Evolutionary conservation across 495 filamentous ascomycete species (phyloP).

Genomic region (Lasiosphaeris hirsuta): DNA sequence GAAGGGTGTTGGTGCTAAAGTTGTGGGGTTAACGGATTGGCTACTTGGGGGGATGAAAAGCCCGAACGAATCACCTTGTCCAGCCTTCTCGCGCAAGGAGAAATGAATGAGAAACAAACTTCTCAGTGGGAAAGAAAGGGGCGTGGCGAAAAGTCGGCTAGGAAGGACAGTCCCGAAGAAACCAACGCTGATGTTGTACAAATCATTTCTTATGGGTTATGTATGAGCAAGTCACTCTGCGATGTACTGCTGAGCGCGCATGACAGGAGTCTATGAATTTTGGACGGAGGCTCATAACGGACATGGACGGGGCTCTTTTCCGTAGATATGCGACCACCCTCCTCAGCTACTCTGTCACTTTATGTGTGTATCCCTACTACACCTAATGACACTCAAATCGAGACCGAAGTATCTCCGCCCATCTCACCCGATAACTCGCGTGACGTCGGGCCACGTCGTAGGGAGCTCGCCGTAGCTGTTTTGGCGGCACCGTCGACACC

Average conservation of each 20-base stretch:
- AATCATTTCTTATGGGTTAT: no score
- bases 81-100: conserved; percentile 29
- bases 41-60: conserved; percentile 63
- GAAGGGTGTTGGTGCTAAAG: conserved; percentile 57
- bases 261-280: no score
- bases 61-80: conserved; percentile 24
- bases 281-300: no score
- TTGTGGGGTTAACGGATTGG: conserved; percentile 88
- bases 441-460: conserved; percentile 43
- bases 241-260: no score
- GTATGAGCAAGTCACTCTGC: no score
- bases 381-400: conserved; percentile 7
- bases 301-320: no score
- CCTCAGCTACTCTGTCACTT: conserved; percentile 7
- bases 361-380: neutral
- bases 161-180: no score
- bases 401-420: conserved; percentile 47
- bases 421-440: conserved; percentile 52
- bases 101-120: conserved; percentile 11
- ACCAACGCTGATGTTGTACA: no score
- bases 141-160: neutral
- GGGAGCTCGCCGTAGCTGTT: conserved; percentile 15
- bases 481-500: conserved; percentile 2
- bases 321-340: no score
- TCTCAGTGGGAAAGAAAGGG: neutral